These are phyloP conservation scores for Blastocystis sp. DNA, from an alignment of 352 stramenopile genomes.

Conservation along the genomic window DNA sequence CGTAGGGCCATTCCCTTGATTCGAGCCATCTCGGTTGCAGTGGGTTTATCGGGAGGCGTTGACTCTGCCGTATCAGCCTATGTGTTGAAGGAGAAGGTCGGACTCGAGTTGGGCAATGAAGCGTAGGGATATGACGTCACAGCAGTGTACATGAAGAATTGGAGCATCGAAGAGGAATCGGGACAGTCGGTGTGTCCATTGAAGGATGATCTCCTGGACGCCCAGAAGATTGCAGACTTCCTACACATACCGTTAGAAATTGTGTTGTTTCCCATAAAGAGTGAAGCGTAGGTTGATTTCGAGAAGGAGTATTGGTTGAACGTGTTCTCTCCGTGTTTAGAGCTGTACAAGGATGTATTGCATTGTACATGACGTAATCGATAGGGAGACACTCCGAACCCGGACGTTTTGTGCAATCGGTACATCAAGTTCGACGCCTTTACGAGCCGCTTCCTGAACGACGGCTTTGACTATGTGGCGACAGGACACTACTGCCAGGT, in stretches of 20 bases:
- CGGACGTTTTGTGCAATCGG: conserved; percentile 91
- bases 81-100: conserved; percentile 78
- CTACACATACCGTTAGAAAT: conserved; percentile 84
- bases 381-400: conserved; percentile 83
- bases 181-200: conserved; percentile 79
- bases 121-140: conserved; percentile 83
- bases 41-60: conserved; percentile 95
- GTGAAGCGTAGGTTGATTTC: conserved; percentile 78
- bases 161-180: conserved; percentile 88
- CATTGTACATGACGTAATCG: background rate
- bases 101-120: conserved; percentile 10
- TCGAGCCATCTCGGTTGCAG: conserved; percentile 77
- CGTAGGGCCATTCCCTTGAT: background rate
- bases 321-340: conserved; percentile 92
- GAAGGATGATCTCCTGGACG: conserved; percentile 87
- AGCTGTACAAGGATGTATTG: conserved; percentile 78
- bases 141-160: conserved; percentile 99
- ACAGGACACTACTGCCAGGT: conserved; percentile 87
- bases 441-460: conserved; percentile 82
- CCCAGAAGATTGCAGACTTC: conserved; percentile 84
- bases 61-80: conserved; percentile 91
- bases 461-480: conserved; percentile 85
- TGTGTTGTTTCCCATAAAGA: conserved; percentile 71
- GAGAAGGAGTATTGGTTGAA: conserved; percentile 93
- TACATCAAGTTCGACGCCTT: conserved; percentile 98